These are phyloP conservation scores for Xylaria sp. DNA, from an alignment of 495 filamentous ascomycete species.

Conservation along the genomic window DNA sequence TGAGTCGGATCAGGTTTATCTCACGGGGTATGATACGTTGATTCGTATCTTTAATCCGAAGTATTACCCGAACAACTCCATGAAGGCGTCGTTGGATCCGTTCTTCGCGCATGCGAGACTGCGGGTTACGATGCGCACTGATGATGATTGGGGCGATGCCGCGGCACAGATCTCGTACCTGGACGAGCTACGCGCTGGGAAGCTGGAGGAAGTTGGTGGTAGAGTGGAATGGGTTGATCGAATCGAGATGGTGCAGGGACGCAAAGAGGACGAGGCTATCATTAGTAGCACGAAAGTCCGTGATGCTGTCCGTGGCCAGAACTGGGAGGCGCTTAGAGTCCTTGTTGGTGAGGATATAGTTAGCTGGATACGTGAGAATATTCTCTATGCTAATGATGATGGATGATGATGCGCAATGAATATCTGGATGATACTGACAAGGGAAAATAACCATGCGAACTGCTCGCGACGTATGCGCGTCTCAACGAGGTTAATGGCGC, in stretches of 20 bases:
- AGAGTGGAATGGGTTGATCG: constrained; percentile 70
- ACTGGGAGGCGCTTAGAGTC: constrained; percentile 61
- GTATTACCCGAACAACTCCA: constrained; percentile 70
- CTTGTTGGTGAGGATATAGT: constrained; percentile 70
- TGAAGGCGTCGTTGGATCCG: constrained; percentile 61
- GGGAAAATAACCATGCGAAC: neutral
- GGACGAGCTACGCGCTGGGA: constrained; percentile 54
- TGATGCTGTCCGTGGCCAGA: constrained; percentile 60
- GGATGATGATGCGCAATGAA: constrained; percentile 3
- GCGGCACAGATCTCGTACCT: constrained; percentile 68
- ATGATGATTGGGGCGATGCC: constrained; percentile 67
- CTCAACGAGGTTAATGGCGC: neutral
- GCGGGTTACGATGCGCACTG: constrained; percentile 73
- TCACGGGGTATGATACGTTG: constrained; percentile 88
- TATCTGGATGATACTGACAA: neutral
- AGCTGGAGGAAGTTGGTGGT: constrained; percentile 64
- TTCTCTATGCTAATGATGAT: constrained; percentile 52
- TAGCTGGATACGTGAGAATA: constrained; percentile 62
- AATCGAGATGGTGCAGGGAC: constrained; percentile 73
- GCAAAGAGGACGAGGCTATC: constrained; percentile 56
- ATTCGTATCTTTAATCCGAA: constrained; percentile 82
- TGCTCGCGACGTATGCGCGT: neutral
- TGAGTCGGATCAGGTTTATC: constrained; percentile 70
- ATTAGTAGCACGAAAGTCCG: constrained; percentile 85
- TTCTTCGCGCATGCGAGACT: constrained; percentile 76